phyloP scores from a whole-genome alignment of 2,329 filamentous ascomycete species.

The Cladophialophora yegresii region DNA sequence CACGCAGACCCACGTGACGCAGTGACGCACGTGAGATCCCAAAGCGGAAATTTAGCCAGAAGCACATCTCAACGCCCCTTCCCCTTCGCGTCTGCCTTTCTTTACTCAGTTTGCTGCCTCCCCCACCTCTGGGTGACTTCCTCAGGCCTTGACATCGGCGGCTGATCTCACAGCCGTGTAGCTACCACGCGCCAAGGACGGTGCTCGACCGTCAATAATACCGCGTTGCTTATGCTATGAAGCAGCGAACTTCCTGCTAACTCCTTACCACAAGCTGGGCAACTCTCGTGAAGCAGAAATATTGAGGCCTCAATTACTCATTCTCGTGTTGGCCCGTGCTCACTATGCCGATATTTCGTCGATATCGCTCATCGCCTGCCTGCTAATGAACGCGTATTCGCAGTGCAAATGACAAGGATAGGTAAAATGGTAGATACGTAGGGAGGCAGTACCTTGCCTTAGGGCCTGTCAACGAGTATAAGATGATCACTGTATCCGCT shows the following conservation, averaged over 20 bases:
- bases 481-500: neutral
- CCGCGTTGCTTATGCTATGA: neutral
- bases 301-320: constrained; percentile 2
- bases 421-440: neutral
- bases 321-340: neutral
- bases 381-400: neutral
- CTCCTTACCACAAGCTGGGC: neutral
- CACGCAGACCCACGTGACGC: neutral
- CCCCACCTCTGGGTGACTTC: neutral
- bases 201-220: neutral
- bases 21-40: neutral
- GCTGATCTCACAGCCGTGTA: neutral
- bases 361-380: neutral
- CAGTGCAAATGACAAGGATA: neutral
- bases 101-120: neutral
- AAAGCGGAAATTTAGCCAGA: neutral
- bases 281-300: neutral
- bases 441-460: neutral
- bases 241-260: neutral
- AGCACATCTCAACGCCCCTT: neutral
- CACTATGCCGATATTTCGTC: neutral
- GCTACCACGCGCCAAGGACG: neutral
- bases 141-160: neutral
- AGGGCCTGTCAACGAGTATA: neutral
- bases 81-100: neutral